Conservation (phyloP, 225 moss, liverwort and hornwort species). For the Neckera pumila region DNA sequence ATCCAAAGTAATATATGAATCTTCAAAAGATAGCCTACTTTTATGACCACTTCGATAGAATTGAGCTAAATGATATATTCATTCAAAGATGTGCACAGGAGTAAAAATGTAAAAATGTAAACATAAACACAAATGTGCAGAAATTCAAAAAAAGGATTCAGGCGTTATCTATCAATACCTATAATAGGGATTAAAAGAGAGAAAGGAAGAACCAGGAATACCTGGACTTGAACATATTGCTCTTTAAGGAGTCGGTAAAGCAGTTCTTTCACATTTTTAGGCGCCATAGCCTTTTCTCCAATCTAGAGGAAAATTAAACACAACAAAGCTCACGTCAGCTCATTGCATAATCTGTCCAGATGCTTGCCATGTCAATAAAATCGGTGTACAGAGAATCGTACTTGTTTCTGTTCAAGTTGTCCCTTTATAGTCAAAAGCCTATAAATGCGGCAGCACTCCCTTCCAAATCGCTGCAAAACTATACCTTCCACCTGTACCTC, state of each 20-base stretch:
- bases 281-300: constrained; percentile 91
- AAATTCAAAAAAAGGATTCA: not conserved
- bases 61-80: not conserved
- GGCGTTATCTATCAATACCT: not conserved
- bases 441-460: constrained; percentile 86
- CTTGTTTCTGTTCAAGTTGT: constrained; percentile 97
- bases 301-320: constrained; percentile 23
- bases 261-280: constrained; percentile 78
- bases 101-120: not conserved
- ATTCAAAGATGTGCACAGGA: not conserved
- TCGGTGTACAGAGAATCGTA: not conserved
- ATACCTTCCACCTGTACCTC: constrained; percentile 78
- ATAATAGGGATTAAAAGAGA: not conserved
- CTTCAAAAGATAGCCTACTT: not conserved
- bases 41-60: not conserved
- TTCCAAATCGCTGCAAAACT: constrained; percentile 86
- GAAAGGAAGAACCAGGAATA: not conserved
- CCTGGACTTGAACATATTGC: constrained; percentile 79
- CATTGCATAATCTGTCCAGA: not conserved
- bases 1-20: not conserved
- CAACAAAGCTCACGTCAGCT: not conserved
- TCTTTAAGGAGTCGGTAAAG: constrained; percentile 78
- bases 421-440: constrained; percentile 86
- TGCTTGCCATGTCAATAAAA: not conserved
- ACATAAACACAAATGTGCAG: not conserved